These are phyloP conservation scores for Talaromyces sp. DNA, from an alignment of 2,329 filamentous ascomycete species.

Conservation along the genomic window DNA sequence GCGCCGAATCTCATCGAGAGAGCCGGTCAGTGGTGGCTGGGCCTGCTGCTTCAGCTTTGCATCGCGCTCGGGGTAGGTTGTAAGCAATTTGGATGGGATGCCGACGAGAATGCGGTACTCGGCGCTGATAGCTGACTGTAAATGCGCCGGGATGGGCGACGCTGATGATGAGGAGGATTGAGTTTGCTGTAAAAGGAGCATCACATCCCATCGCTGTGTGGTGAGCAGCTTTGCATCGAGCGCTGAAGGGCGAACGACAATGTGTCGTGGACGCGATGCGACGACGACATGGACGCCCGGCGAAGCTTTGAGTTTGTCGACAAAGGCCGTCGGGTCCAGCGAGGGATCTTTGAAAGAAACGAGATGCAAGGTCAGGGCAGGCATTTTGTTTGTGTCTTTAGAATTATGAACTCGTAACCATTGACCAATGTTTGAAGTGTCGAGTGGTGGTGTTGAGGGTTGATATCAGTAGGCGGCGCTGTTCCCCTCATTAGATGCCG, in stretches of 20 bases:
- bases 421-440: background rate
- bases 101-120: constrained; percentile 30
- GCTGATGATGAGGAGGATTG: background rate
- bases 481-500: background rate
- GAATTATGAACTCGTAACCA: background rate
- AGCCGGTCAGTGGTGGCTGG: constrained; percentile 18
- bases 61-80: constrained; percentile 20
- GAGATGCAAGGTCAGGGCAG: constrained; percentile 30
- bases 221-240: constrained; percentile 25
- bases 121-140: constrained; percentile 15
- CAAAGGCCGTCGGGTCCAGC: constrained; percentile 19
- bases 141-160: constrained; percentile 15
- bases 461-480: background rate
- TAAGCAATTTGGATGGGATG: constrained; percentile 31
- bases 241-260: constrained; percentile 28
- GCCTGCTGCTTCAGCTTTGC: constrained; percentile 16
- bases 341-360: constrained; percentile 20
- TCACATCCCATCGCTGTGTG: constrained; percentile 27
- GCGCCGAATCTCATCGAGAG: constrained; percentile 22
- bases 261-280: constrained; percentile 29
- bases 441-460: background rate
- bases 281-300: constrained; percentile 24
- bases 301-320: constrained; percentile 20
- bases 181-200: constrained; percentile 24
- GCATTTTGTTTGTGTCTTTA: constrained; percentile 19